Evolutionary conservation across 1,284 basidiomycete genomes (phyloP), one percentile per base, ranked within the genome.

Genomic region (Rhodotorula sp.): DNA sequence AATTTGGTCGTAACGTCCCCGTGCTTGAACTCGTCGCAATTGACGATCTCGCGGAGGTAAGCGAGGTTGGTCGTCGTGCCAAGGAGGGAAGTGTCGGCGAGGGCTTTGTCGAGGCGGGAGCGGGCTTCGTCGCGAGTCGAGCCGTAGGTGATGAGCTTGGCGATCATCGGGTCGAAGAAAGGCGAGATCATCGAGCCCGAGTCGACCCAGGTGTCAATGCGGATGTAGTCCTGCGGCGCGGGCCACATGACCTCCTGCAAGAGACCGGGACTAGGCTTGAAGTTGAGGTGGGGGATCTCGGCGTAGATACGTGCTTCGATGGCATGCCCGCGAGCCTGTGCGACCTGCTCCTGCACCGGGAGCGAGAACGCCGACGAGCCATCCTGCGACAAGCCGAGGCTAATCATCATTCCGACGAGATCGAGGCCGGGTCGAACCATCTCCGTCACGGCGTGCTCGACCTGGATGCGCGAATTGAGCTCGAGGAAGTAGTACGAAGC

Each of bases 71-170:
- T 87, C 0, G 85, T 82, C 5, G 85, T 84, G 1, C 86, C 86
- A 54, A 81, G 77, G 1, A 71, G 57, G 6, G 52, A n/a, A 0
- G 56, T 65, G 2, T 51, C 37, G 0, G 30, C 88, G 55, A 96
- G 81, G 9, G 91, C 92, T 60, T 87, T 86, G 6, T 89, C 82
- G 67, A 96, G 84, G 76, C 91, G 84, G 16, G 89, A 83, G 70
- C 96, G 80, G 0, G 94, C 93, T 77, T 94, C 91, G 2, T 86
- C 86, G 26, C 94, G 84, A 79, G 94, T 90, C 47, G 87, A 82
- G 16, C 90, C 94, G 75, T 94, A 90, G 11, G 91, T 91, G 56
- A 96, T 89, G n/a, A 96, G 86, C 74, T 92, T 92, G 46, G 92
- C 89, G 72, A 94, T 94, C 90, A 96, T 91, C 0, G 94, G 92